Percentiles rank a stretch among this genome's conserved stretches.
These are phyloP conservation scores for Pulveroboletus frians DNA, from an alignment of 768 basidiomycete species.

Conservation along the genomic window DNA sequence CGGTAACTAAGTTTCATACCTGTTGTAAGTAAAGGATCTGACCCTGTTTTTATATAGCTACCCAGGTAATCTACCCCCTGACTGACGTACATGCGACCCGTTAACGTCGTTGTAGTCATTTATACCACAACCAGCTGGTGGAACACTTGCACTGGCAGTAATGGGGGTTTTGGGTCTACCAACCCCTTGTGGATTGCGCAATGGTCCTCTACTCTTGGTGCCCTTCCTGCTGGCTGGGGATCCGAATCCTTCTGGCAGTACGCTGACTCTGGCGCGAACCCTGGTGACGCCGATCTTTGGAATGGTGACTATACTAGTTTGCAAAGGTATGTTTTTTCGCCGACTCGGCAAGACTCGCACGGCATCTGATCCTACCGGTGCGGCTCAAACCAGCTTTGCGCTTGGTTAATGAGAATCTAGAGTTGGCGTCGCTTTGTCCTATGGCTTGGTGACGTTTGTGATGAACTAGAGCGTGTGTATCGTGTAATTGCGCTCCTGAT, in stretches of 20 bases:
- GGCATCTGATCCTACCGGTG: background rate
- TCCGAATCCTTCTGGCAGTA: constrained; percentile 60
- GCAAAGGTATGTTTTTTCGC: constrained; percentile 27
- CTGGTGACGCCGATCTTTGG: constrained; percentile 55
- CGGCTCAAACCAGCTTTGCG: constrained; percentile 15
- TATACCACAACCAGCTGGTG: constrained; percentile 68
- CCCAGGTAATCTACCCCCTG: constrained; percentile 30
- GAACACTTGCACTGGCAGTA: constrained; percentile 61
- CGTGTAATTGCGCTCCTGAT: too few species aligned
- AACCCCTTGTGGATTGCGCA: constrained; percentile 62
- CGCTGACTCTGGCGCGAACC: constrained; percentile 48
- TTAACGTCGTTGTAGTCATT: constrained; percentile 37
- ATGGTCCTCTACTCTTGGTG: constrained; percentile 44
- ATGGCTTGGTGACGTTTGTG: too few species aligned
- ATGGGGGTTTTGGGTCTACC: constrained; percentile 40
- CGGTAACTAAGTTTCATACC: constrained; percentile 31
- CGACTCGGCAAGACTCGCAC: background rate
- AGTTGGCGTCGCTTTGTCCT: background rate
- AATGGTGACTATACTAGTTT: constrained; percentile 47
- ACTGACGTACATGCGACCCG: background rate
- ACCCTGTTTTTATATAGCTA: constrained; percentile 27
- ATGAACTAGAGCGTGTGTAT: too few species aligned
- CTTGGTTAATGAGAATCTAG: constrained; percentile 2
- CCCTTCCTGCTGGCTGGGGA: constrained; percentile 57
- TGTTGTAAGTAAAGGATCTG: background rate